Base-by-base conservation (phyloP, 352 stramenopile species). In the Phytopythium delawarense region DNA sequence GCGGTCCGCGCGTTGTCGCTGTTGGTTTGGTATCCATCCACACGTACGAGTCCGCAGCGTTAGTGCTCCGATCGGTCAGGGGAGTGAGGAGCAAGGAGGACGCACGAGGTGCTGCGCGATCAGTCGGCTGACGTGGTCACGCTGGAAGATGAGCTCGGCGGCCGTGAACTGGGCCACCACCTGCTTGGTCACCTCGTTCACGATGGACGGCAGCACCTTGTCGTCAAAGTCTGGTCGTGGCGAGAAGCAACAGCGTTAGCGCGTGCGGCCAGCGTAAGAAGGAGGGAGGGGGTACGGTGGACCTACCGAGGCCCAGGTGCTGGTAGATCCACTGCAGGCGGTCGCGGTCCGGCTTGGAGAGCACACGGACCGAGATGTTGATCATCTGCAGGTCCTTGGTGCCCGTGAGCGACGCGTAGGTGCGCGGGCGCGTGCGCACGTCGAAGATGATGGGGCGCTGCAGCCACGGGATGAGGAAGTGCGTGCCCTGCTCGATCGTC, bases 381-480 rank as follows among this genome's bases (percentile, higher is more conserved):
- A 99, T 98, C 96, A 99, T 99, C 84, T 99, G 97, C 67, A 99
- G 82, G 82, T 99, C 97, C 85, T 98, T 98, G 46, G 86, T 96
- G 69, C 91, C 91, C 64, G 88, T 96, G 21, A 96, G 73, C 64
- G 90, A 97, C 59, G 87, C 79, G 66, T 97, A 96, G 65, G 97
- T 99, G 70, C 94, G 92, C 25, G 96, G 96, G 62, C 91, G 88
- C 56, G 91, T 97, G 65, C 91, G 84, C 52, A 98, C 90, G 65
- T 98, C 94, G 65, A 98, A 99, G 69, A 98, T 92, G 39, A 98
- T 90, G 30, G 97, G 94, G 63, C 94, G 91, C 82, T 99, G 95
- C 44, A 99, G 87, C 94, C 96, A 99, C n/a, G 97, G 97, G 55
- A 99, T 75, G 54, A 98, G 76, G 57, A 99, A 98, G 80, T 99